Evolutionary conservation across 1,139 yeast genomes (phyloP), one percentile per base, ranked within the genome.

Genomic region (Hemisphaericaspora lyxosophila): DNA sequence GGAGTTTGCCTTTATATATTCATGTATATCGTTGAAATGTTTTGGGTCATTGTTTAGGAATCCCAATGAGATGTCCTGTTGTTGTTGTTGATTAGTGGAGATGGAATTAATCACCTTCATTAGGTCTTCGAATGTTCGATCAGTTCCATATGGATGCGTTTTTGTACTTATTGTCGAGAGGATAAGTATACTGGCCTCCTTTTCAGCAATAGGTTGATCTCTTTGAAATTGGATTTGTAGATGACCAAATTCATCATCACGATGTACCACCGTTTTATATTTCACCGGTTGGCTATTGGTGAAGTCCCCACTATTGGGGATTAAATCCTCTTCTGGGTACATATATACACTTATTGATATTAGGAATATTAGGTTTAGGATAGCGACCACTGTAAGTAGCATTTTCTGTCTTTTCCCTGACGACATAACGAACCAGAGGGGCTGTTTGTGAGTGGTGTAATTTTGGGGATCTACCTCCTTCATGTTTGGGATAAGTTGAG

Each of bases 131-230:
- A 67, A 53, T 7, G 37, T 40, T 27, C 60, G 49, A 6, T 45
- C 57, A 7, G 38, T 36, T 1, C 73, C 72, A 39, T 66, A 67
- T 15, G 68, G 59, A 8, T 46, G 42, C 11, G 44, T 37, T 18
- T 50, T 52, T 3, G 59, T 64, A 12, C 59, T 64, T n/a, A 67
- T 52, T 3, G 59, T 48, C 19, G 59, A 48, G 20, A 62, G 39
- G 4, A 60, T 38, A 13, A 60, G 37, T 6, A 63, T 43, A 2
- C 63, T 47, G 17, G 57, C 50, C 19, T 26, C 23, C 19, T 33
- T 23, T 3, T 22, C 6, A 5, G 30, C 4, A 8, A n/a, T 13
- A 15, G 19, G 20, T 11, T n/a, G 11, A 11, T n/a, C 11, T 16
- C 20, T 26, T 4, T 18, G 4, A 26, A 15, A 26, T 5, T 9